Conservation (phyloP, 164 flowering plant species). For the Paratinospora sagittata region DNA sequence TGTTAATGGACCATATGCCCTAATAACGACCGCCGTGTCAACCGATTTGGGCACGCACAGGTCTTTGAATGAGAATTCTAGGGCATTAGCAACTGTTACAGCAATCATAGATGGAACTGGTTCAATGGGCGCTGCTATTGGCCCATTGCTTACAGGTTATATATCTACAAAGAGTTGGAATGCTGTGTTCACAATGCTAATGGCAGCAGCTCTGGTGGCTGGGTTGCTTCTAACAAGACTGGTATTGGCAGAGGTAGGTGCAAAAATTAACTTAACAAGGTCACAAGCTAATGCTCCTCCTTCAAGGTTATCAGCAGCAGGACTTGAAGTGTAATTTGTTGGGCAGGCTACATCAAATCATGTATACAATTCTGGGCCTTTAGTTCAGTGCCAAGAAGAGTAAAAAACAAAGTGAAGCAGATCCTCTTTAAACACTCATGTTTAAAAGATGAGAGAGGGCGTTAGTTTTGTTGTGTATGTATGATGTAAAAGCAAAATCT, state of each 20-base stretch:
- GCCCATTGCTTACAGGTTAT: conserved; percentile 67
- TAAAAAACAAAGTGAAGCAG: neutral
- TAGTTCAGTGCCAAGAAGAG: neutral
- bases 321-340: conserved; percentile 18
- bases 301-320: conserved; percentile 11
- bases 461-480: neutral
- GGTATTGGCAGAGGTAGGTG: conserved; percentile 56
- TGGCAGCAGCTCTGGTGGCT: conserved; percentile 60
- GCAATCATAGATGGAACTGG: conserved; percentile 87
- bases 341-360: neutral
- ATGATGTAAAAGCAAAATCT: too few species aligned
- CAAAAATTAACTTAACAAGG: conserved; percentile 38
- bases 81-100: conserved; percentile 75
- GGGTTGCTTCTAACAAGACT: conserved; percentile 58
- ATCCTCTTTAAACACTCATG: neutral
- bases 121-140: conserved; percentile 74
- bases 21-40: conserved; percentile 80
- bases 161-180: conserved; percentile 63
- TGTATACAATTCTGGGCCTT: neutral
- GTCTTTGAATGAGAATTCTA: conserved; percentile 55
- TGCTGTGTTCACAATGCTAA: conserved; percentile 68
- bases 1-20: conserved; percentile 81
- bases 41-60: conserved; percentile 72
- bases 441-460: neutral
- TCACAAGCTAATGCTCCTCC: conserved; percentile 13